Conservation (phyloP, 352 stramenopile species). For the Blastocystis sp. region DNA sequence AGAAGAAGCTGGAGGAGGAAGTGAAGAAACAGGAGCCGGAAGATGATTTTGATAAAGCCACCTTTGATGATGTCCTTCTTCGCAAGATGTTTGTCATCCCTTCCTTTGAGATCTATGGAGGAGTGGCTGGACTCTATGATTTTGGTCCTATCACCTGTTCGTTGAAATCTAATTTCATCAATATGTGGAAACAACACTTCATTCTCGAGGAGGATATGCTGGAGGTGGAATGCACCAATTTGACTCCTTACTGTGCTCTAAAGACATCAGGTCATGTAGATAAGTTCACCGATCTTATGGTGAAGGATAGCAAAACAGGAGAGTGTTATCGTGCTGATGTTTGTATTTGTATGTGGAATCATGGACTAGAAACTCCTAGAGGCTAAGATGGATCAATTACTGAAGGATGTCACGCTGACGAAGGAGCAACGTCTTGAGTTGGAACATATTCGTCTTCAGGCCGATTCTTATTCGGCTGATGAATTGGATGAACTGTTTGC, state of each 20-base stretch:
- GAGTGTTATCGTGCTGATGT: constrained; percentile 88
- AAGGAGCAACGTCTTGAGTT: constrained; percentile 83
- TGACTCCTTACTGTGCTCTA: constrained; percentile 91
- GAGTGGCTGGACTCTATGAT: constrained; percentile 94
- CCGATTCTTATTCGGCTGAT: constrained; percentile 90
- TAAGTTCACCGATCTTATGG: constrained; percentile 98
- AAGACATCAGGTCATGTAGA: constrained; percentile 97
- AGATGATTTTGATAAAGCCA: constrained; percentile 75
- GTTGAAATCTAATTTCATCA: constrained; percentile 86
- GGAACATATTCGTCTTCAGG: constrained; percentile 79
- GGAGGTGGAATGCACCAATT: constrained; percentile 95
- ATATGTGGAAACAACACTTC: constrained; percentile 93
- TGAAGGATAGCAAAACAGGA: constrained; percentile 88
- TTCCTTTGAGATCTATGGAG: constrained; percentile 97
- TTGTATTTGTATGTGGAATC: not conserved
- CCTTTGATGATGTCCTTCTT: constrained; percentile 91
- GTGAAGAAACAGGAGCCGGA: constrained; percentile 74
- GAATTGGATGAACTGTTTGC: constrained; percentile 87
- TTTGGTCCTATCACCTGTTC: constrained; percentile 87
- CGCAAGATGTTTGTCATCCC: constrained; percentile 98
- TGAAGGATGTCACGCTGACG: constrained; percentile 84
- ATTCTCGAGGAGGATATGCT: constrained; percentile 94
- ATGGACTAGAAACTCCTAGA: constrained; percentile 21
- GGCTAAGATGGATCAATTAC: constrained; percentile 82
- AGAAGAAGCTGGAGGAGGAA: constrained; percentile 74